phyloP scores from a whole-genome alignment of 495 filamentous ascomycete genomes.

The Viridothelium virens region DNA sequence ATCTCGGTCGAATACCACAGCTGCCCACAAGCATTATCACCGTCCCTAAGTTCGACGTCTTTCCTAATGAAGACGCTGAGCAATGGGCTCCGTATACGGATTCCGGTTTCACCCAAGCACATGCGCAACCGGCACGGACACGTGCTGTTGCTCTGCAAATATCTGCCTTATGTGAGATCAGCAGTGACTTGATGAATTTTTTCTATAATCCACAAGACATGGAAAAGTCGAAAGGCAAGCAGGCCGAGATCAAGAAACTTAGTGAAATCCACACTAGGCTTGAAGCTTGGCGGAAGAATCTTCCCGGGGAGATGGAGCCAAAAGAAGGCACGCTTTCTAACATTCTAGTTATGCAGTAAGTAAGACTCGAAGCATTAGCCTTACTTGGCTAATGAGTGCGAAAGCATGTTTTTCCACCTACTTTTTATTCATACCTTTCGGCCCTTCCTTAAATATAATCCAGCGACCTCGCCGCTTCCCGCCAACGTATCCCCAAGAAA shows the following conservation, averaged over 20 bases:
- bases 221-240: slow-evolving; percentile 52
- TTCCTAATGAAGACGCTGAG: slow-evolving; percentile 79
- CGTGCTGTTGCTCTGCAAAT: slow-evolving; percentile 77
- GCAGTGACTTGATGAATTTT: slow-evolving; percentile 74
- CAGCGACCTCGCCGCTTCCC: slow-evolving; percentile 70
- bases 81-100: slow-evolving; percentile 88
- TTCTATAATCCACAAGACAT: slow-evolving; percentile 78
- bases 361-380: slow-evolving; percentile 16
- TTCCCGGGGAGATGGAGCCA: slow-evolving; percentile 81
- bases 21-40: slow-evolving; percentile 67
- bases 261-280: slow-evolving; percentile 84
- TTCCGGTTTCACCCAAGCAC: slow-evolving; percentile 57
- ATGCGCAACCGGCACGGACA: slow-evolving; percentile 74
- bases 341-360: slow-evolving; percentile 92
- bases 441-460: slow-evolving; percentile 87
- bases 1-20: slow-evolving; percentile 87
- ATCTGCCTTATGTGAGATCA: slow-evolving; percentile 81
- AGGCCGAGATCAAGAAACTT: slow-evolving; percentile 86
- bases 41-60: slow-evolving; percentile 82
- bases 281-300: slow-evolving; percentile 80
- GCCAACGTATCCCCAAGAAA: slow-evolving; percentile 83
- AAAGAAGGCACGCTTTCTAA: slow-evolving; percentile 84
- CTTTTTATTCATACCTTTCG: slow-evolving; percentile 96
- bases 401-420: slow-evolving; percentile 97
- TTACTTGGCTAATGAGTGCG: background rate